Evolutionary conservation across 75 land plant species (phyloP).

Genomic region (Azolla pinnata): DNA sequence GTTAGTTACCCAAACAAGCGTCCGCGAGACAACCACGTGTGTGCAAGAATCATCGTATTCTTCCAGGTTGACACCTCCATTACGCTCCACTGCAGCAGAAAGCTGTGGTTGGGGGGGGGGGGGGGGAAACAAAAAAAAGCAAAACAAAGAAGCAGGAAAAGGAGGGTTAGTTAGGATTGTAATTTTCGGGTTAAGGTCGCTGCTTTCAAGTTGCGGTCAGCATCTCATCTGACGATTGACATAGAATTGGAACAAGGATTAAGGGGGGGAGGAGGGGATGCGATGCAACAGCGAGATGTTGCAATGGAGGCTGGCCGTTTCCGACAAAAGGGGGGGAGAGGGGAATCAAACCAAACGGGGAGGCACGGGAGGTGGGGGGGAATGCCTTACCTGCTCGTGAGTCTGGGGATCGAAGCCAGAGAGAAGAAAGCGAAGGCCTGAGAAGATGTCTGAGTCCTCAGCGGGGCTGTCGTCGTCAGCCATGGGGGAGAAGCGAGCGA

Average conservation of each 20-base stretch:
- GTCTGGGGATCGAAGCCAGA: conserved; percentile 50
- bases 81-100: conserved; percentile 27
- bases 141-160: neutral
- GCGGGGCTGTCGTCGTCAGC: no score
- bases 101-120: neutral
- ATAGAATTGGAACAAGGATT: no score
- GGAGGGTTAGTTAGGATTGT: no score
- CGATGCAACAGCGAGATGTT: neutral
- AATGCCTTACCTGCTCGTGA: conserved; percentile 30
- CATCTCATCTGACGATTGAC: no score
- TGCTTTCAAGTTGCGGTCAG: no score
- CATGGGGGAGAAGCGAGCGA: no score
- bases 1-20: neutral
- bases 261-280: neutral
- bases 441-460: conserved; percentile 15
- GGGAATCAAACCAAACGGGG: no score
- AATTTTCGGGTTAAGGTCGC: no score
- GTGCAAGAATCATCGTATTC: conserved; percentile 46
- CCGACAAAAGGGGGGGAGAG: neutral
- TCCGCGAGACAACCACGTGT: conserved; percentile 57
- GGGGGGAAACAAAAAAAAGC: neutral
- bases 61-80: conserved; percentile 60
- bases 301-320: neutral
- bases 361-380: no score
- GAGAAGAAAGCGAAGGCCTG: conserved; percentile 53